phyloP scores from a whole-genome alignment of 768 basidiomycete species.

The Podaxis carcinomalis region DNA sequence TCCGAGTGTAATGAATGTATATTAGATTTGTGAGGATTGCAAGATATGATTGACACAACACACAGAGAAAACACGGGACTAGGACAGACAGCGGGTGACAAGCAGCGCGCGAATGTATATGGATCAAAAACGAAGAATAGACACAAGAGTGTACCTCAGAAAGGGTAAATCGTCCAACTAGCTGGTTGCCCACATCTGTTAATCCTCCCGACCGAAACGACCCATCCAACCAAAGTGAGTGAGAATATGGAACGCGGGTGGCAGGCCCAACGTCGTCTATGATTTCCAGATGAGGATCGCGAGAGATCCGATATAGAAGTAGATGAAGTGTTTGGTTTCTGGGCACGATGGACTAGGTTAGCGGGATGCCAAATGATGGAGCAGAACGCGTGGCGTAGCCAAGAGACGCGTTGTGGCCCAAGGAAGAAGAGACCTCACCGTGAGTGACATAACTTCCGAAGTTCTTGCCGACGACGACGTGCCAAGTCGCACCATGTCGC shows the following conservation, averaged over 20 bases:
- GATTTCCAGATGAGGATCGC: conserved; percentile 96
- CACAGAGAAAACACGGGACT: conserved; percentile 3
- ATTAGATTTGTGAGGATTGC: conserved; percentile 8
- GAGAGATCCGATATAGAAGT: conserved; percentile 92
- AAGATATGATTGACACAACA: conserved; percentile 5
- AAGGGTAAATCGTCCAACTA: not conserved
- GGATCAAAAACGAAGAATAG: conserved; percentile 1
- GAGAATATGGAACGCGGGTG: not conserved
- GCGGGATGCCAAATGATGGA: conserved; percentile 8
- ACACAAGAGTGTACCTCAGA: not conserved
- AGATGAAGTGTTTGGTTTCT: conserved; percentile 99
- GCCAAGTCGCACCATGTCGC: conserved; percentile 93
- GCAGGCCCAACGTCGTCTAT: conserved; percentile 30
- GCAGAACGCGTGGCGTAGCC: conserved; percentile 9
- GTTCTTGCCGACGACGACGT: conserved; percentile 98
- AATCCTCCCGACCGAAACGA: conserved; percentile 1
- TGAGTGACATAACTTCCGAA: conserved; percentile 98
- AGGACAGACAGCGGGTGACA: not conserved
- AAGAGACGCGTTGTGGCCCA: conserved; percentile 4
- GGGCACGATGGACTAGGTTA: conserved; percentile 14
- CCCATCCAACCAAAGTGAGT: not conserved
- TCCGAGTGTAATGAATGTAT: conserved; percentile 1
- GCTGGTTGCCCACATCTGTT: not conserved
- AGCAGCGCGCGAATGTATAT: not conserved
- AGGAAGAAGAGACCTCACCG: conserved; percentile 46